These are phyloP conservation scores for Cenchrus americanus DNA, from an alignment of 176 grass and related monocot species.

Conservation along the genomic window DNA sequence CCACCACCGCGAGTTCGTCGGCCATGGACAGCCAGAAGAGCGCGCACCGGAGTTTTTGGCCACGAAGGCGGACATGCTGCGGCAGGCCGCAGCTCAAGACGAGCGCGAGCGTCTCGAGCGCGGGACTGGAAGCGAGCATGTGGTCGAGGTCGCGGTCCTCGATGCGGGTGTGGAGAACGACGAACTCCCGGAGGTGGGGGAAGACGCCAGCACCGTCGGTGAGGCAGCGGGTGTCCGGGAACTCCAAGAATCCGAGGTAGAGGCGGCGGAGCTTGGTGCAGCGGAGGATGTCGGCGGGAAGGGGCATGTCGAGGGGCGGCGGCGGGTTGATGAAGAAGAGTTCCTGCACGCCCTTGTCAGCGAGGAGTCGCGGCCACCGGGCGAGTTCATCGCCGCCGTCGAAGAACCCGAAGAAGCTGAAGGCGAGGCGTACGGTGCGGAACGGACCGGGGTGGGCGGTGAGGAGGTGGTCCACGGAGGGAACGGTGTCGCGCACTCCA, in stretches of 20 bases:
- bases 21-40: background rate
- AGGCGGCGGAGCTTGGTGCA: slow-evolving; percentile 28
- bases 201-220: background rate
- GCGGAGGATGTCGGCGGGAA: slow-evolving; percentile 10
- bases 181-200: slow-evolving; percentile 44
- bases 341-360: background rate
- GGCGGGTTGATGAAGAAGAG: background rate
- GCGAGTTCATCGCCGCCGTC: background rate
- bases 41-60: slow-evolving; percentile 22
- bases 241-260: slow-evolving; percentile 20
- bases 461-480: slow-evolving; percentile 14
- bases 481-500: background rate
- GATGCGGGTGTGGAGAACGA: background rate
- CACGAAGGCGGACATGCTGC: background rate
- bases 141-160: slow-evolving; percentile 21
- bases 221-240: slow-evolving; percentile 1
- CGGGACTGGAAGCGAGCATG: slow-evolving; percentile 36
- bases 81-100: background rate
- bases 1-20: background rate
- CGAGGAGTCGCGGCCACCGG: background rate
- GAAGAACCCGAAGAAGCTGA: background rate
- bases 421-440: background rate
- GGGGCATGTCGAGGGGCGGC: background rate
- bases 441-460: slow-evolving; percentile 32
- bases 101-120: slow-evolving; percentile 31